phyloP scores from a whole-genome alignment of 352 stramenopile genomes.

The Globisporangium emineosum region DNA sequence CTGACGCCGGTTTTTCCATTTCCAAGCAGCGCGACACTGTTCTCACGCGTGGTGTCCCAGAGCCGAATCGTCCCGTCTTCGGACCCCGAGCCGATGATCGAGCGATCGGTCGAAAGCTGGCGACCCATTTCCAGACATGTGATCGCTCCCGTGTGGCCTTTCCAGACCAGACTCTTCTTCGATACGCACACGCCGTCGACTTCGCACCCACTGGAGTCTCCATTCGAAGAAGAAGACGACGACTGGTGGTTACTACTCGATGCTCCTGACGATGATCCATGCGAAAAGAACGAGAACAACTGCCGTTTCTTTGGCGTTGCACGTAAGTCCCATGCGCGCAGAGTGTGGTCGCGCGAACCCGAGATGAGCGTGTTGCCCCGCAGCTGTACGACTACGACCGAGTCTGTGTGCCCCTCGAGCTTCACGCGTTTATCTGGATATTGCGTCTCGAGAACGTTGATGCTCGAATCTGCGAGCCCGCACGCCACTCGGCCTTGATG shows the following conservation, averaged over 20 bases:
- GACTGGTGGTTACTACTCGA: neutral
- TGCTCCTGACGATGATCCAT: neutral
- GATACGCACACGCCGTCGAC: slow-evolving; percentile 58
- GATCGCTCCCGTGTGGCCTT: slow-evolving; percentile 57
- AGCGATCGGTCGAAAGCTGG: slow-evolving; percentile 55
- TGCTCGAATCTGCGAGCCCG: slow-evolving; percentile 36
- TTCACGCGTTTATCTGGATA: slow-evolving; percentile 28
- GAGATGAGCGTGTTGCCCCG: slow-evolving; percentile 65
- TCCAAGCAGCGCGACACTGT: slow-evolving; percentile 44
- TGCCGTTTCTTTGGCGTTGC: slow-evolving; percentile 52
- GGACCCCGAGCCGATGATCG: slow-evolving; percentile 63
- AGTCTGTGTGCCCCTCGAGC: slow-evolving; percentile 58
- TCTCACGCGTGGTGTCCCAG: slow-evolving; percentile 71
- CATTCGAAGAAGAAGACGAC: slow-evolving; percentile 14
- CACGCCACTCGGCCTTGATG: slow-evolving; percentile 48
- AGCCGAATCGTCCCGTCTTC: slow-evolving; percentile 67
- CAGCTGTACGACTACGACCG: slow-evolving; percentile 54
- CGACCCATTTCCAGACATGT: slow-evolving; percentile 71
- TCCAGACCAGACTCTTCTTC: slow-evolving; percentile 58
- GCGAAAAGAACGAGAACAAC: slow-evolving; percentile 64
- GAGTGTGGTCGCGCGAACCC: slow-evolving; percentile 62
- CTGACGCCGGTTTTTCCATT: slow-evolving; percentile 42
- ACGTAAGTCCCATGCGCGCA: slow-evolving; percentile 71
- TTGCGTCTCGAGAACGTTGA: slow-evolving; percentile 41
- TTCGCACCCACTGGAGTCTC: slow-evolving; percentile 24